These are phyloP conservation scores for Ganoderma lingzhi DNA, from an alignment of 1,284 basidiomycete genomes.

Conservation along the genomic window DNA sequence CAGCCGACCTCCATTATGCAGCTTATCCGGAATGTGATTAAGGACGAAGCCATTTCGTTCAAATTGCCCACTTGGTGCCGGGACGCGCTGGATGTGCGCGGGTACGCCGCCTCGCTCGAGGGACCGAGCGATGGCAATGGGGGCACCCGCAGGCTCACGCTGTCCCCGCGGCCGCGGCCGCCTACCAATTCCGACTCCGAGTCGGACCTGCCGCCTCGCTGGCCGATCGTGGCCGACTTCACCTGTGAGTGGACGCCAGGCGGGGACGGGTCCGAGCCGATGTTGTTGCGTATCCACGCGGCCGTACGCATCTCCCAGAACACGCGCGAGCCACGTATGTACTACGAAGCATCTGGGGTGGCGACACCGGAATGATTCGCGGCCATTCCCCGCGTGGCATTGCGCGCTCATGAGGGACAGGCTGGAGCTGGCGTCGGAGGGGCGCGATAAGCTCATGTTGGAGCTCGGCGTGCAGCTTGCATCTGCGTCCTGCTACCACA, in stretches of 20 bases:
- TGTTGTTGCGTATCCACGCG: background rate
- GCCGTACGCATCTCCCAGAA: background rate
- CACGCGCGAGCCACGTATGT: no score
- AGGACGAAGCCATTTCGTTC: background rate
- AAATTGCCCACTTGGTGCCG: background rate
- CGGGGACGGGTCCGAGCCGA: background rate
- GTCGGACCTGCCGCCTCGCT: background rate
- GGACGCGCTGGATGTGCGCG: background rate
- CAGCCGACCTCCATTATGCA: background rate
- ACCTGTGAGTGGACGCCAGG: background rate
- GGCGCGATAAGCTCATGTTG: background rate
- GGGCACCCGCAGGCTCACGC: background rate
- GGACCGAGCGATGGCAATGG: no score
- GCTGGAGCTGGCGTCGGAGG: background rate
- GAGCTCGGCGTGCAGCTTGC: background rate
- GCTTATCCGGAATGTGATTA: no score
- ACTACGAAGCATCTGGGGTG: background rate
- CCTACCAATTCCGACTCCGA: no score
- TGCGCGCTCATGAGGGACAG: background rate
- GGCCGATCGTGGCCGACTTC: background rate
- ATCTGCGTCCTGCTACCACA: background rate
- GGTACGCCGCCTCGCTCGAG: background rate
- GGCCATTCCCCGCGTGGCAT: background rate
- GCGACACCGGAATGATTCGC: no score
- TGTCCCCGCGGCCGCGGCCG: background rate